Evolutionary conservation across 1,284 basidiomycete genomes (phyloP), one percentile per base, ranked within the genome.

Genomic region (Gomphus bonarii): DNA sequence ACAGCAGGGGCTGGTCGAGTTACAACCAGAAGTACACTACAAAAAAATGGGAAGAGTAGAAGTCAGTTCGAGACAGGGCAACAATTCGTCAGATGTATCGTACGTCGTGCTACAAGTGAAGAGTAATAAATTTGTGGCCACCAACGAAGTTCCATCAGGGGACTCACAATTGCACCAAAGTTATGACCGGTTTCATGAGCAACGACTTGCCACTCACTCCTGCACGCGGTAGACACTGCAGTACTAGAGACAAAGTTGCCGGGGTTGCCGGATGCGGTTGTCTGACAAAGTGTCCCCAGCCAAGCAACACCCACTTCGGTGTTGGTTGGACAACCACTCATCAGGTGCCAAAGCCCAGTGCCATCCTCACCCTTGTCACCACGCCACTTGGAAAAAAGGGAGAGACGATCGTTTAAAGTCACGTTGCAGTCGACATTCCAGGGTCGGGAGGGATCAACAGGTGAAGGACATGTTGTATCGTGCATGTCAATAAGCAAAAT

Each of bases 151-250:
- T 38, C 28, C 16, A 16, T 14, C 8, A 40, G 38, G 38, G n/a
- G 0, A 78, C 85, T 72, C 63, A 88, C 85, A 64, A 94, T 91
- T n/a, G 91, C 90, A 55, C 91, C 91, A 71, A 95, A 93, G 66
- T 92, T 93, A 68, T 91, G 88, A 2, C 88, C 90, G 60, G 90
- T 91, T 70, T 95, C 93, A 70, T 95, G 93, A 18, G 90, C 80
- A 40, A 94, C 78, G 64, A 89, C 82, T 70, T 90, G 86, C 85
- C 84, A 86, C 65, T 88, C 88, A 62, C 89, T 77, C 25, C 76
- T 72, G 10, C 82, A 81, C 25, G 83, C 76, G 3, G 89, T 91
- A 8, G 89, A 90, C 9, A 95, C 90, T 7, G 84, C 91, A 0
- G 91, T 90, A 3, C 92, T 91, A 28, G 85, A 88, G 31, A 91